These are phyloP conservation scores for Vachellia collinsii DNA, from an alignment of 306 rosid species.

Conservation along the genomic window DNA sequence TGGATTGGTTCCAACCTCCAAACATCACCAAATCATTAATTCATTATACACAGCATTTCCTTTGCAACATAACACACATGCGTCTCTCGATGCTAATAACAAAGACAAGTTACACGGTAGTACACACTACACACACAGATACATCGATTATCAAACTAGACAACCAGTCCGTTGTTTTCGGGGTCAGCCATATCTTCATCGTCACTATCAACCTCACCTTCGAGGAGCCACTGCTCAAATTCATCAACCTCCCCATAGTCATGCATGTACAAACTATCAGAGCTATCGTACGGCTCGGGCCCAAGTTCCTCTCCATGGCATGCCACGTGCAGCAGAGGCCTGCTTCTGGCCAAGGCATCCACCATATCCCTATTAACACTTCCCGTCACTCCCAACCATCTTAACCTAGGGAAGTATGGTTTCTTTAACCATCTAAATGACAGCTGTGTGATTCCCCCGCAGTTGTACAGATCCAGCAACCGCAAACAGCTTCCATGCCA, in stretches of 20 bases:
- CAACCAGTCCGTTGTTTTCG: conserved; percentile 47
- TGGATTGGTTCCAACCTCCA: not conserved
- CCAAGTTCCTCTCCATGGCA: conserved; percentile 89
- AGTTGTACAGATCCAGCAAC: conserved; percentile 80
- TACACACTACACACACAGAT: conserved; percentile 10
- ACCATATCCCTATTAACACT: conserved; percentile 76
- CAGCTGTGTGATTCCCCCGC: conserved; percentile 83
- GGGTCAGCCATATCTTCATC: conserved; percentile 77
- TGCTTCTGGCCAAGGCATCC: conserved; percentile 80
- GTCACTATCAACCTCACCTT: conserved; percentile 56
- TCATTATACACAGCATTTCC: not conserved
- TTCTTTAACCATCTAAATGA: conserved; percentile 87
- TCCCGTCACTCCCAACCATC: conserved; percentile 91
- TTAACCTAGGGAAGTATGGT: conserved; percentile 93
- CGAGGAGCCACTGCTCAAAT: conserved; percentile 82
- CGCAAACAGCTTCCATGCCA: conserved; percentile 76
- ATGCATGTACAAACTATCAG: conserved; percentile 56
- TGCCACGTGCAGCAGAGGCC: conserved; percentile 84
- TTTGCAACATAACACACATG: conserved; percentile 10
- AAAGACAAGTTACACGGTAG: not conserved
- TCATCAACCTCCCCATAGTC: conserved; percentile 84
- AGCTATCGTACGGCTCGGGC: conserved; percentile 60
- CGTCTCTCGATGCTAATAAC: conserved; percentile 8
- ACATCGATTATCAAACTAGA: conserved; percentile 25
- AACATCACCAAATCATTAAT: not conserved